Evolutionary conservation across 108 stramenopile genomes (phyloP).

Genomic region (Craspedostauros australis): DNA sequence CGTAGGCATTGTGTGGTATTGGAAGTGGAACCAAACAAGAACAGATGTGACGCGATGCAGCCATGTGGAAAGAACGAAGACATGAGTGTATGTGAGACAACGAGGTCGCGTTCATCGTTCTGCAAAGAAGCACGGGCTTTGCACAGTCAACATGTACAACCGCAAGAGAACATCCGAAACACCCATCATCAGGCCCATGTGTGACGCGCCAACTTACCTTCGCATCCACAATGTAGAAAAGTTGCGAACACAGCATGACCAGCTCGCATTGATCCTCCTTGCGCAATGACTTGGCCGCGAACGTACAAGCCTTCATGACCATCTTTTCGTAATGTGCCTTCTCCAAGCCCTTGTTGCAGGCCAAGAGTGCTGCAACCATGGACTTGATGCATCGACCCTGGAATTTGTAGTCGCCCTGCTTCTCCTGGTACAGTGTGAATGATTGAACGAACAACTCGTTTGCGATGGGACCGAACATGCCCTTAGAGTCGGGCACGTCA

Average conservation of each 20-base stretch:
- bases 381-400: constrained; percentile 77
- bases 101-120: too few relatives aligned
- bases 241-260: constrained; percentile 85
- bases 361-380: constrained; percentile 88
- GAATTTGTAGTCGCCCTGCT: constrained; percentile 71
- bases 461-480: constrained; percentile 60
- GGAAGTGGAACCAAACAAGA: too few relatives aligned
- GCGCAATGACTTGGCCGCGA: constrained; percentile 89
- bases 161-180: too few relatives aligned
- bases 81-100: too few relatives aligned
- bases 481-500: constrained; percentile 9
- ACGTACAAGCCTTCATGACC: constrained; percentile 91
- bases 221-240: constrained; percentile 67
- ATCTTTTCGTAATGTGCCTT: constrained; percentile 89
- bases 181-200: too few relatives aligned
- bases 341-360: constrained; percentile 55
- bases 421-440: constrained; percentile 90
- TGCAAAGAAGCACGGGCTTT: too few relatives aligned
- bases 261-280: constrained; percentile 93
- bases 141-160: too few relatives aligned
- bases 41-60: too few relatives aligned
- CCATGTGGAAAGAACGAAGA: too few relatives aligned
- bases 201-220: neutral
- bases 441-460: constrained; percentile 96
- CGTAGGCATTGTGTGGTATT: too few relatives aligned